Conservation (phyloP, 495 filamentous ascomycete genomes). For the Penicillium fimorum region DNA sequence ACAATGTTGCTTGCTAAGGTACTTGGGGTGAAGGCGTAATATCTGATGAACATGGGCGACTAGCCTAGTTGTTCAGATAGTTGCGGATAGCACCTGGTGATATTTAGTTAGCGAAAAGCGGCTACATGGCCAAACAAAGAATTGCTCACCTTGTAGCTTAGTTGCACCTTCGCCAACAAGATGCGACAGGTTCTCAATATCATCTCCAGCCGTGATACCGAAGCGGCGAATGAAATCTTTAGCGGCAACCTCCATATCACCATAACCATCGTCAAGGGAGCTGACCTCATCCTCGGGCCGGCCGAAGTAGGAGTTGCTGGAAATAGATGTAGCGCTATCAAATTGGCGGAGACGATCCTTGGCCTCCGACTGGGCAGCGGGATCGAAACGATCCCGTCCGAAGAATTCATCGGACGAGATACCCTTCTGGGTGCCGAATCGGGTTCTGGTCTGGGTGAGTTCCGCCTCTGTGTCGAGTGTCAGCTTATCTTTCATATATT, state of each 20-base stretch:
- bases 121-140: conserved; percentile 1
- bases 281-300: conserved; percentile 70
- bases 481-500: conserved; percentile 6
- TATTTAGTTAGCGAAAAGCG: conserved; percentile 11
- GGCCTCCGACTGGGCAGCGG: conserved; percentile 76
- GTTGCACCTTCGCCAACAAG: conserved; percentile 81
- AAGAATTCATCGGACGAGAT: conserved; percentile 99
- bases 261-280: conserved; percentile 66
- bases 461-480: conserved; percentile 36
- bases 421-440: conserved; percentile 86
- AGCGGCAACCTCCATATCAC: conserved; percentile 85
- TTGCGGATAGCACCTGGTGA: conserved; percentile 66
- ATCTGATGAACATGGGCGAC: conserved; percentile 10
- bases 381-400: conserved; percentile 82
- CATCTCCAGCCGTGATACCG: conserved; percentile 91
- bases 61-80: conserved; percentile 69
- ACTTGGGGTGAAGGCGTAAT: conserved; percentile 18
- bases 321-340: conserved; percentile 88
- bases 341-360: conserved; percentile 85
- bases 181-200: conserved; percentile 82
- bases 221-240: conserved; percentile 94
- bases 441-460: conserved; percentile 32
- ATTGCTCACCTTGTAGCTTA: conserved; percentile 66
- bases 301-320: conserved; percentile 95
- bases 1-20: conserved; percentile 29